Base-by-base conservation (phyloP, 768 basidiomycete species). In the Guyanaporus albipodus region DNA sequence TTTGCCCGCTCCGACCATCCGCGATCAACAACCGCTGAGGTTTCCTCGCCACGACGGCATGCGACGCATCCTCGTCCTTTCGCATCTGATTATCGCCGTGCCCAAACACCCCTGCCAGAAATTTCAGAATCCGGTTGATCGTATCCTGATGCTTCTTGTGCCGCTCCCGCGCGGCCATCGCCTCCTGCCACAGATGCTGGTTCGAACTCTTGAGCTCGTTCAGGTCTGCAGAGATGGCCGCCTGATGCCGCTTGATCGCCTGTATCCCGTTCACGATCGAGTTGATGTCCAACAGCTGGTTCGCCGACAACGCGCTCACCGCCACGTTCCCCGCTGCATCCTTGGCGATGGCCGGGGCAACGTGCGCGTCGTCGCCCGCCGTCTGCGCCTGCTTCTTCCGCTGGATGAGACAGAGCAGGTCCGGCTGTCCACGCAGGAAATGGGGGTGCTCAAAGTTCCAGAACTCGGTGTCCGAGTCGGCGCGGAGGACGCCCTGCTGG, bases 61-160 rank as follows among this genome's bases (percentile, higher is more conserved):
- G 68, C 6, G 70, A 57, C 10, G 68, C 53, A 32, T 58, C 66
- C 34, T 67, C 65, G 40, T 62, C 66, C 36, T 59, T 64, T 35
- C 59, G 64, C 42, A 64, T 73, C 48, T 71, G 65, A 37, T 67
- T 72, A 1, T 72, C 70, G 0, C 62, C 56, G 44, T 75, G 77
- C 11, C 87, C 86, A 69, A 98, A 98, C 3, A 97, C 86, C 11
- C 91, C 85, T 9, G 94, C 94, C 45, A 99, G 70, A 68, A 99
- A 98, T 50, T 91, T 87, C 53, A 99, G 78, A 50, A 99, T 98
- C 45, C 90, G 74, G 59, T 96, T 92, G 63, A 98, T 92, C 18
- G 92, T 96, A 64, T 98, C 93, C 60, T 96, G 87, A 54, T 97
- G 93, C 60, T 90, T 93, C 63, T 91, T 84, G 60, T 95, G 85